Evolutionary conservation across 176 grass and related monocot genomes (phyloP), one percentile per base, ranked within the genome.

Genomic region (Neostapfia colusana): DNA sequence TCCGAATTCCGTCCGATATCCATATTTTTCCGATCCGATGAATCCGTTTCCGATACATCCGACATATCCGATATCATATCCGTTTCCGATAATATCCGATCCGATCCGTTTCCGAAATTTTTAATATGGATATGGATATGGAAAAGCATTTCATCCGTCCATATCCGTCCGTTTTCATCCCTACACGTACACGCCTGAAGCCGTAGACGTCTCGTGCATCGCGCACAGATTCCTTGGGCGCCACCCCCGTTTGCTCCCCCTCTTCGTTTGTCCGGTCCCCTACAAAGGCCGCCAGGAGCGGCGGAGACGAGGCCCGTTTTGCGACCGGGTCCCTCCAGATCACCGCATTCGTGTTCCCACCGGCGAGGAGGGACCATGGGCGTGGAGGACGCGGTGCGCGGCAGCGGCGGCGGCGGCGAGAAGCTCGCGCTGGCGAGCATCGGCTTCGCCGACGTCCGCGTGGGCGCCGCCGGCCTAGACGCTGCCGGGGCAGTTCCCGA

Each of bases 391-490:
- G 79, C 23, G 28, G 11, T 14, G 11, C 64, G 63, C 25, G 50
- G 23, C n/a, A n/a, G n/a, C 25, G 54, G n/a, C 53, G 55, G 55
- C 55, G 58, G 8, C 64, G 74, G 80, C 18, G 69, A 18, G 62
- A 88, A 75, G 24, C 80, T 88, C 17, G 69, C 81, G 63, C 68
- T 88, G 43, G 80, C 85, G 18, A 83, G 80, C 85, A 74, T 83
- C 75, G 51, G 75, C 53, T 83, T 83, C 43, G 80, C 80, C 5
- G 68, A 74, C 37, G 85, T 60, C 74, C 79, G 73, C 35, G 66
- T 70, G 20, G 65, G 58, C 48, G 46, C 16, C 65, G 50, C 36
- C 70, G 75, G 38, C n/a, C 67, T 82, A 21, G 48, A 78, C 49
- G 21, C 13, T 10, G 21, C 79, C 28, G 57, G 77, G 48, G 15